These are phyloP conservation scores for Sparassis latifolia DNA, from an alignment of 1,284 basidiomycete genomes.

Conservation along the genomic window DNA sequence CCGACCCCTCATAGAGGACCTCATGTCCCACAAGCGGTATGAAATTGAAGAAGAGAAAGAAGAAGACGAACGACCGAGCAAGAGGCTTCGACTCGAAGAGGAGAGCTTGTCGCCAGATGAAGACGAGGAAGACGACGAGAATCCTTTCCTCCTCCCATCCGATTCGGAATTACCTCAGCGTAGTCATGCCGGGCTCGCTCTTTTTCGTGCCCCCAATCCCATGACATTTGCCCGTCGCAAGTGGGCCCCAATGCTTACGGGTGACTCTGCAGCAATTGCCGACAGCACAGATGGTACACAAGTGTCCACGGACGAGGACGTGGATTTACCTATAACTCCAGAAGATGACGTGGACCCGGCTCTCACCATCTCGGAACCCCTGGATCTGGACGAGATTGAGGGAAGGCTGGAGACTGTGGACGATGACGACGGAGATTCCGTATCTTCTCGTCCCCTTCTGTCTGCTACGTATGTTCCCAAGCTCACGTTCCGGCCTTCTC, in stretches of 20 bases:
- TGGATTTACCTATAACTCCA: slow-evolving; percentile 18
- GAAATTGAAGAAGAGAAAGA: slow-evolving; percentile 5
- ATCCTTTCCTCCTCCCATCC: too few relatives aligned
- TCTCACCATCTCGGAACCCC: background rate
- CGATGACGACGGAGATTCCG: slow-evolving; percentile 21
- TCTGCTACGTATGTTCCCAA: slow-evolving; percentile 14
- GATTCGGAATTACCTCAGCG: too few relatives aligned
- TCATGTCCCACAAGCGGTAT: slow-evolving; percentile 1
- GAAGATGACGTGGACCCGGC: slow-evolving; percentile 11
- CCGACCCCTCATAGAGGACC: background rate
- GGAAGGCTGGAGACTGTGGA: slow-evolving; percentile 1
- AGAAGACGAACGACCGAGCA: slow-evolving; percentile 8
- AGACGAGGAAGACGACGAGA: slow-evolving; percentile 5
- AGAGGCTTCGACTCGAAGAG: slow-evolving; percentile 13
- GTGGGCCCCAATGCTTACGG: slow-evolving; percentile 20
- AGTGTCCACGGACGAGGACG: slow-evolving; percentile 16
- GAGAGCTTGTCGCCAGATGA: slow-evolving; percentile 7
- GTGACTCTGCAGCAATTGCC: slow-evolving; percentile 11
- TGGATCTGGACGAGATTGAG: slow-evolving; percentile 3
- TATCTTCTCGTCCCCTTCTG: slow-evolving; percentile 24
- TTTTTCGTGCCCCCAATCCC: slow-evolving; percentile 25
- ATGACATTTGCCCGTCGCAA: slow-evolving; percentile 30
- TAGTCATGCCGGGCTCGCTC: slow-evolving; percentile 15
- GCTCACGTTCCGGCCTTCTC: slow-evolving; percentile 41
- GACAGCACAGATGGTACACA: slow-evolving; percentile 3